Base-by-base conservation (phyloP, 345 rosid species). In the Clausena lansium region DNA sequence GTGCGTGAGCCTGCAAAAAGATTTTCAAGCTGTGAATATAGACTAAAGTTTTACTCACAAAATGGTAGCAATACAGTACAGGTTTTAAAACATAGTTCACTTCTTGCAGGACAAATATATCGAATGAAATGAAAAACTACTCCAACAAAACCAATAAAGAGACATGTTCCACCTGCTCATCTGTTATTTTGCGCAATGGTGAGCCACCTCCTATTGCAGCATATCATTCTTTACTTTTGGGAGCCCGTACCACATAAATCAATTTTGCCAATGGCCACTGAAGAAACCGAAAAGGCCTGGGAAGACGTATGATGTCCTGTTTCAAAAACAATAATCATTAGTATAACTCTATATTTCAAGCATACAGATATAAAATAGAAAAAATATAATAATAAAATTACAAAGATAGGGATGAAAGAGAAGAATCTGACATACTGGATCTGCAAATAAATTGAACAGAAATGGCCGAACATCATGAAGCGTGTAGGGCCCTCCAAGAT, bases 131-230 rank as follows among this genome's bases (percentile, higher is more conserved):
- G 30, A 73, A n/a, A 33, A 74, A 55, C 27, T 5, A 63, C 14
- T 3, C 13, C 71, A 58, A 47, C 19, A 69, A 57, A 11, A 55
- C 27, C 20, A 62, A 54, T 33, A 66, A 64, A 2, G 10, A 75
- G 13, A 61, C 25, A 60, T 35, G 24, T 35, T 76, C 39, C 67
- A 88, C 96, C 90, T 92, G 97, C 82, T 92, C 97, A 83, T 90
- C 88, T 1, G 98, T 96, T 72, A 94, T 91, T 80, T 87, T 92
- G 76, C 97, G 92, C 85, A 92, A 61, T 62, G 97, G 98, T 28
- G 97, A 96, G 71, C 98, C 94, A 47, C 99, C 99, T 55, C 99
- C 99, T 55, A 96, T 94, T 66, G 98, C 87, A 83, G 99, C 99
- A 90, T 96, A 96, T 70, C 97, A 98, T 87, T 94, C 97, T 88